Percentiles rank a stretch among this genome's conserved stretches.
These are phyloP conservation scores for Atkinsonella hypoxylon DNA, from an alignment of 2,329 filamentous ascomycete genomes.

Conservation along the genomic window DNA sequence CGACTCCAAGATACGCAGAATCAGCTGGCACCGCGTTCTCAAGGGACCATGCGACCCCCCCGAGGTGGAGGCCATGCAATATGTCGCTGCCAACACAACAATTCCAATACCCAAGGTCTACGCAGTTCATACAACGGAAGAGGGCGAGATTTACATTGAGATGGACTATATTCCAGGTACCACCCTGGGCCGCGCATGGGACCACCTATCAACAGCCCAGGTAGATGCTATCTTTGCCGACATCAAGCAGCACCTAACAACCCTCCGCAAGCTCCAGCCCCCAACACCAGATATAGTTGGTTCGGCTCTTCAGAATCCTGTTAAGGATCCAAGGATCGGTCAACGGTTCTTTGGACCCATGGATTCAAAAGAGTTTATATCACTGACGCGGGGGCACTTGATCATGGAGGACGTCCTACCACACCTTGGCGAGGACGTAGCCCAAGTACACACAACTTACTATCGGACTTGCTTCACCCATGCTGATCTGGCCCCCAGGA, in stretches of 20 bases:
- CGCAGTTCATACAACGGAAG: constrained; percentile 12
- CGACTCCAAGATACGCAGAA: constrained; percentile 9
- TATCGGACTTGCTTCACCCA: constrained; percentile 17
- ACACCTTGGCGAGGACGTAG: constrained; percentile 14
- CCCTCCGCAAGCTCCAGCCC: constrained; percentile 14
- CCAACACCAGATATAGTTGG: constrained; percentile 12
- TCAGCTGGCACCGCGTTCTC: constrained; percentile 18
- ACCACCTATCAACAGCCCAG: constrained; percentile 11
- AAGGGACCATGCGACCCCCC: constrained; percentile 18
- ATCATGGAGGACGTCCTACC: constrained; percentile 12
- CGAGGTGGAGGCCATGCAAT: constrained; percentile 20
- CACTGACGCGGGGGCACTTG: constrained; percentile 11
- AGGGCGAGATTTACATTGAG: constrained; percentile 14
- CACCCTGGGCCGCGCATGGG: constrained; percentile 11
- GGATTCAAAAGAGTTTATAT: constrained; percentile 15
- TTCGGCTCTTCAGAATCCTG: constrained; percentile 15
- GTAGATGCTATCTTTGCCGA: constrained; percentile 12
- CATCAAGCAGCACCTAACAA: constrained; percentile 12
- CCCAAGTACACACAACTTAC: constrained; percentile 11
- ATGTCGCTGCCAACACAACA: constrained; percentile 15
- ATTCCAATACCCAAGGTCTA: constrained; percentile 18
- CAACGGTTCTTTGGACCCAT: constrained; percentile 15
- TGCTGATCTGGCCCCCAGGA: constrained; percentile 15
- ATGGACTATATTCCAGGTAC: constrained; percentile 15
- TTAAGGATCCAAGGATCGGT: constrained; percentile 16